Evolutionary conservation across 2,329 filamentous ascomycete genomes (phyloP).

Genomic region (Monosporascus sp.): DNA sequence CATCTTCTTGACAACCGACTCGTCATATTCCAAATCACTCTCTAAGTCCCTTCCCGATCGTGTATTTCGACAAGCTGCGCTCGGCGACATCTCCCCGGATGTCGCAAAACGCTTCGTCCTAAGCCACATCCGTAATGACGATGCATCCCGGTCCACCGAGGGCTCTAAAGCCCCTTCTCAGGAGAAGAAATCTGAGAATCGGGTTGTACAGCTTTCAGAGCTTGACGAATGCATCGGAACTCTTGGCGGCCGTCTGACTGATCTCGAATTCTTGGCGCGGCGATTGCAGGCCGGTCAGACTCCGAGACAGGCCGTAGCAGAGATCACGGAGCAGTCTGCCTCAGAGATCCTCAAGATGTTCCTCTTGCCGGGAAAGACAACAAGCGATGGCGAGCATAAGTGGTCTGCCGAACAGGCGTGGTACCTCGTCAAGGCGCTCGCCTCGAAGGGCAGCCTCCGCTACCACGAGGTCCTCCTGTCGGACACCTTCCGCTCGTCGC

Average conservation of each 20-base stretch:
- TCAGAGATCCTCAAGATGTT: slow-evolving; percentile 94
- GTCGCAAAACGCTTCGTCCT: slow-evolving; percentile 90
- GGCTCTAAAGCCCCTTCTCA: slow-evolving; percentile 24
- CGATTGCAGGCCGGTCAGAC: slow-evolving; percentile 82
- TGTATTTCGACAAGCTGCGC: slow-evolving; percentile 77
- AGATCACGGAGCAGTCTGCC: slow-evolving; percentile 84
- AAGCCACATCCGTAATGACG: slow-evolving; percentile 61
- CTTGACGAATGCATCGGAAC: slow-evolving; percentile 76
- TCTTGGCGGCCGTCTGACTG: slow-evolving; percentile 87
- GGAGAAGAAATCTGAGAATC: slow-evolving; percentile 19
- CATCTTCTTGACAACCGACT: slow-evolving; percentile 86
- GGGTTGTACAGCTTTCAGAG: slow-evolving; percentile 50
- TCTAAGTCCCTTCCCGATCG: slow-evolving; percentile 84
- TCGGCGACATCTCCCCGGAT: slow-evolving; percentile 81
- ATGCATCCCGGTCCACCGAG: slow-evolving; percentile 22
- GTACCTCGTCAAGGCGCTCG: slow-evolving; percentile 76
- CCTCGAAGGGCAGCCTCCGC: slow-evolving; percentile 59
- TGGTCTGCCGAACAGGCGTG: slow-evolving; percentile 89
- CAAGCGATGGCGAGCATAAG: slow-evolving; percentile 39
- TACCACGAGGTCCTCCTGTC: slow-evolving; percentile 84
- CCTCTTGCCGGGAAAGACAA: slow-evolving; percentile 56
- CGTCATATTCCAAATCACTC: slow-evolving; percentile 81
- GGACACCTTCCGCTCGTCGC: slow-evolving; percentile 62
- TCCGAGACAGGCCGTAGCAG: slow-evolving; percentile 72
- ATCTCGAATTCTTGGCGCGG: slow-evolving; percentile 89